These are phyloP conservation scores for Botrytis sinoallii DNA, from an alignment of 2,329 filamentous ascomycete genomes.

Conservation along the genomic window DNA sequence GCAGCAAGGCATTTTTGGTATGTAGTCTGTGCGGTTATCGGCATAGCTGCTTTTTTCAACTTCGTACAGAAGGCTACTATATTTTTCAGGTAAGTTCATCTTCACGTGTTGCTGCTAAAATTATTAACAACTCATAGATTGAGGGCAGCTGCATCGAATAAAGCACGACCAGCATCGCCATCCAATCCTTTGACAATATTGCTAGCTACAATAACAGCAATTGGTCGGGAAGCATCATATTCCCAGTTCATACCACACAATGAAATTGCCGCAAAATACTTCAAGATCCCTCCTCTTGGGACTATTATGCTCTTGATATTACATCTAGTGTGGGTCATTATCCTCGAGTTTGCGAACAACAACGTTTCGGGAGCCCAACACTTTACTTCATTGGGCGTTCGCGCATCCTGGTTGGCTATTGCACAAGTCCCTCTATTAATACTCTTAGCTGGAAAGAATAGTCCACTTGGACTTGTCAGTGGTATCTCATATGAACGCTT, in stretches of 20 bases:
- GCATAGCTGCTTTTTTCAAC: constrained; percentile 37
- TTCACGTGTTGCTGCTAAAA: background rate
- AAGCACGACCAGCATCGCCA: constrained; percentile 35
- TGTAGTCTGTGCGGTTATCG: constrained; percentile 39
- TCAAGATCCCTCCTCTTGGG: constrained; percentile 37
- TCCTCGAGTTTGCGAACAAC: constrained; percentile 42
- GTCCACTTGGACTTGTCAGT: constrained; percentile 56
- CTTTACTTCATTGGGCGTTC: constrained; percentile 47
- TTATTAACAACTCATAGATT: constrained; percentile 30
- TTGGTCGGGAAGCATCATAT: constrained; percentile 39
- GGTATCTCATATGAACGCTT: constrained; percentile 66
- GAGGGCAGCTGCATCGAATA: constrained; percentile 38
- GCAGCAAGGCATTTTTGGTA: constrained; percentile 43
- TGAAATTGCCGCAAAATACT: constrained; percentile 4
- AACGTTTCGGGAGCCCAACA: constrained; percentile 30
- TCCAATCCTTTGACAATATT: constrained; percentile 31
- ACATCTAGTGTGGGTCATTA: constrained; percentile 40
- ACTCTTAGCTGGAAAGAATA: constrained; percentile 58
- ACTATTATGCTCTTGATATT: constrained; percentile 40
- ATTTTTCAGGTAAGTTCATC: constrained; percentile 30
- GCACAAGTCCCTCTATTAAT: constrained; percentile 63
- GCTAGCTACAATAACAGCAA: constrained; percentile 37
- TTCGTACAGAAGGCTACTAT: constrained; percentile 30
- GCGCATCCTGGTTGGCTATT: constrained; percentile 64
- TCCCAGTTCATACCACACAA: constrained; percentile 35